Evolutionary conservation across 1,284 basidiomycete genomes (phyloP).

Genomic region (Trametes hirsuta): DNA sequence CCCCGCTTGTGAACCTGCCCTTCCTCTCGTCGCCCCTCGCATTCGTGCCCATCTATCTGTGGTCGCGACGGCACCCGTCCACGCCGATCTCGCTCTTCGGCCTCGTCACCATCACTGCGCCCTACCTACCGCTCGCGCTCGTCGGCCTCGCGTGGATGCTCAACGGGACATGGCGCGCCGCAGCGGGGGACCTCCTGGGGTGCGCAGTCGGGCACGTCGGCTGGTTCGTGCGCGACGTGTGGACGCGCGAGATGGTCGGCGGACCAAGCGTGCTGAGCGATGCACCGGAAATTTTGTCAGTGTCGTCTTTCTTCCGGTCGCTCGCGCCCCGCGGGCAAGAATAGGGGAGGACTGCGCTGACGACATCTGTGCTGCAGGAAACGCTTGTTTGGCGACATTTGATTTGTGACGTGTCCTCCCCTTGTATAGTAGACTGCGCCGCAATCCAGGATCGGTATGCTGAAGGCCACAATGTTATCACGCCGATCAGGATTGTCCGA

Average conservation of each 20-base stretch:
- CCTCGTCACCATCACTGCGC: slow-evolving; percentile 91
- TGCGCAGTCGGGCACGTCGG: slow-evolving; percentile 90
- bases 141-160: slow-evolving; percentile 91
- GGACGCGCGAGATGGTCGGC: slow-evolving; percentile 90
- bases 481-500: no score
- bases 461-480: no score
- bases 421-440: not conserved
- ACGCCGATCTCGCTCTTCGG: slow-evolving; percentile 97
- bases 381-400: slow-evolving; percentile 65
- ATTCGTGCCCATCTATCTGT: slow-evolving; percentile 95
- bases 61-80: slow-evolving; percentile 92
- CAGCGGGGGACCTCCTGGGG: slow-evolving; percentile 84
- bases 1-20: slow-evolving; percentile 87
- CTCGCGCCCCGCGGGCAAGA: not conserved
- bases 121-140: slow-evolving; percentile 91
- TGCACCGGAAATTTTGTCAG: slow-evolving; percentile 81
- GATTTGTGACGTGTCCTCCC: not conserved
- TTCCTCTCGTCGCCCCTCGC: slow-evolving; percentile 89
- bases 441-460: not conserved
- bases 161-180: slow-evolving; percentile 85
- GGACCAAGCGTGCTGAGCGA: slow-evolving; percentile 76
- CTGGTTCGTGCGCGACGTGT: slow-evolving; percentile 94
- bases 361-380: slow-evolving; percentile 45
- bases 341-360: slow-evolving; percentile 1
- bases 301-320: slow-evolving; percentile 26